Evolutionary conservation across 768 basidiomycete species (phyloP), one percentile per base, ranked within the genome.

Genomic region (Auriscalpium orientale): DNA sequence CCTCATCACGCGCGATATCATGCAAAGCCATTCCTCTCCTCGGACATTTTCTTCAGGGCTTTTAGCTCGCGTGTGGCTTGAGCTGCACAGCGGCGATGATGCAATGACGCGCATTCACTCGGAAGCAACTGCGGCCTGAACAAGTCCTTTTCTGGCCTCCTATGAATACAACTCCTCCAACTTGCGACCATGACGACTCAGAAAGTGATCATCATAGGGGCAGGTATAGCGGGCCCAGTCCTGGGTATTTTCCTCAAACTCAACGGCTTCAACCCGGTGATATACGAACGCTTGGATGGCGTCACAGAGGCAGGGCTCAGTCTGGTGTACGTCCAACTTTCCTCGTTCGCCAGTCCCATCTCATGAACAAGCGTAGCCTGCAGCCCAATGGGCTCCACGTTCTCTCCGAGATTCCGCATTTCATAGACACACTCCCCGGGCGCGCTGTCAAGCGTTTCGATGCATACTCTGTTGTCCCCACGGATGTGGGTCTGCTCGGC

Each of bases 401-500:
- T 38, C 57, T 61, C 36, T 55, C 60, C 8, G 50, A 53, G 8
- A 52, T 58, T 13, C 57, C 54, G 5, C 54, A 44, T 18, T 48
- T 61, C 37, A 45, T 58, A 10, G 38, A 34, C 8, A 12, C 49
- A 22, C 47, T 60, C 21, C 59, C 59, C 3, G 59, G 59, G 18
- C 8, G 8, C 33, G 9, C 15, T 21, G 3, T 53, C 1, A 34
- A 22, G 20, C 12, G 16, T 16, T n/a, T 33, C 18, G 11, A 21
- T 8, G 38, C 52, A 21, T 60, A 58, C 45, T 60, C 59, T 4
- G 51, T 54, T 16, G 28, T 71, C 15, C 60, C 66, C 4, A 61
- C 58, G 8, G 67, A 69, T 43, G 63, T 62, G 36, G 61, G 64
- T 12, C 22, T 69, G 45, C 66, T 76, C 11, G 66, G 59, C 11